Percentiles rank a stretch among this genome's conserved stretches.
phyloP scores from a whole-genome alignment of 2,329 filamentous ascomycete genomes.

The Claviceps citrina region DNA sequence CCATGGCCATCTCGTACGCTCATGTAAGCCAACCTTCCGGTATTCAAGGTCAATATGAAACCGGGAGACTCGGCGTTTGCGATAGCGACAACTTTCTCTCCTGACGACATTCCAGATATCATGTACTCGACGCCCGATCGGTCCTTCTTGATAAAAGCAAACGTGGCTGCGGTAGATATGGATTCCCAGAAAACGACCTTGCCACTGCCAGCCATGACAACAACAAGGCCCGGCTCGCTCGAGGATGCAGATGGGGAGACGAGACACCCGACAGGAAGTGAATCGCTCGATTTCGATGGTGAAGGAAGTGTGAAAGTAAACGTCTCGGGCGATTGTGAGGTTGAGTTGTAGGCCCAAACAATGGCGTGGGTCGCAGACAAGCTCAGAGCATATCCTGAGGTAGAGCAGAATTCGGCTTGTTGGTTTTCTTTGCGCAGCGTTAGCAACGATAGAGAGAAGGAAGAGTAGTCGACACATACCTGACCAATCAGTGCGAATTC shows the following conservation, averaged over 20 bases:
- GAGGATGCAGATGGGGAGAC: slow-evolving; percentile 63
- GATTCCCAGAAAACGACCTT: slow-evolving; percentile 93
- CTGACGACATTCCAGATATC: slow-evolving; percentile 59
- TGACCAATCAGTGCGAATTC: slow-evolving; percentile 49
- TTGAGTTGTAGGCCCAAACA: slow-evolving; percentile 76
- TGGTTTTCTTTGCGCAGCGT: slow-evolving; percentile 34
- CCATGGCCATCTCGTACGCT: slow-evolving; percentile 77
- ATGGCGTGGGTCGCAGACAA: slow-evolving; percentile 71
- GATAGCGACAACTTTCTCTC: slow-evolving; percentile 63
- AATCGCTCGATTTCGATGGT: slow-evolving; percentile 50
- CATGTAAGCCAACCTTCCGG: slow-evolving; percentile 73
- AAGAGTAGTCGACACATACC: slow-evolving; percentile 36
- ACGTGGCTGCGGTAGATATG: slow-evolving; percentile 71
- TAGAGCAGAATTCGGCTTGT: slow-evolving; percentile 50
- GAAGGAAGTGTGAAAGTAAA: slow-evolving; percentile 69
- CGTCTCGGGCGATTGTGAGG: slow-evolving; percentile 54
- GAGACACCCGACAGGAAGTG: slow-evolving; percentile 68
- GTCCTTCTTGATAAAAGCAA: slow-evolving; percentile 70
- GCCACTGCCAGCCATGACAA: slow-evolving; percentile 70
- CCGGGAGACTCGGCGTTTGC: slow-evolving; percentile 74
- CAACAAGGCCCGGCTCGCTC: slow-evolving; percentile 71
- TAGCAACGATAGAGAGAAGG: not conserved
- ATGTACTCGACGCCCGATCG: slow-evolving; percentile 63
- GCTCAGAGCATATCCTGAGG: slow-evolving; percentile 59
- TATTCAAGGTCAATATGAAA: slow-evolving; percentile 72